A percentile compares a stretch with the other conserved stretches of the same genome.
phyloP scores from a whole-genome alignment of 2,329 filamentous ascomycete genomes.

The Fusarium virguliforme region DNA sequence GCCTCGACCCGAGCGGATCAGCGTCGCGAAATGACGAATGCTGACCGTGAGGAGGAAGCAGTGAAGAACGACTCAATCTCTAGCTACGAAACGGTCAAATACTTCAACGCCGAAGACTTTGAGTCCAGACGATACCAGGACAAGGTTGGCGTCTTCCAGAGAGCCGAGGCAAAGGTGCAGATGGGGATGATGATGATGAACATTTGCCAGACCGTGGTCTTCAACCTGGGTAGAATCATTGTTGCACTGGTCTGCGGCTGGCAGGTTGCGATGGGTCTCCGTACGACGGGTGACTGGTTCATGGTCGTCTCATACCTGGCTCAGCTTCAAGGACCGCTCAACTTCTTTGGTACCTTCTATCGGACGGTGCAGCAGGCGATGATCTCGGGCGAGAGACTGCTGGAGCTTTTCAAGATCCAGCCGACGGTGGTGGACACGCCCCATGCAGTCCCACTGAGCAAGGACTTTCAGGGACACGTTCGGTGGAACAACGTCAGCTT shows the following conservation, averaged over 20 bases:
- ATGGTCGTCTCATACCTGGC: constrained; percentile 82
- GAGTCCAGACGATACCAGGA: constrained; percentile 82
- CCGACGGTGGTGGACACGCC: constrained; percentile 89
- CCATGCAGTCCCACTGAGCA: constrained; percentile 71
- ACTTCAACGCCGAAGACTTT: constrained; percentile 88
- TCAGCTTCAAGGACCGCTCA: constrained; percentile 84
- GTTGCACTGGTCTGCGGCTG: constrained; percentile 83
- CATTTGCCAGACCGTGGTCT: constrained; percentile 84
- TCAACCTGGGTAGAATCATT: constrained; percentile 82
- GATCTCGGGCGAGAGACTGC: constrained; percentile 95
- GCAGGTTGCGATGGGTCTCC: constrained; percentile 79
- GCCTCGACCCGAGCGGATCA: constrained; percentile 93
- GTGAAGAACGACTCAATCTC: constrained; percentile 99
- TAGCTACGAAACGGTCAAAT: constrained; percentile 96
- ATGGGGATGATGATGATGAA: constrained; percentile 86
- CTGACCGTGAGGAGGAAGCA: constrained; percentile 93
- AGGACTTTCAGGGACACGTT: constrained; percentile 84
- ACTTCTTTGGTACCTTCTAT: constrained; percentile 96
- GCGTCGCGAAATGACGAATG: constrained; percentile 93
- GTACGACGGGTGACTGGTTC: constrained; percentile 80
- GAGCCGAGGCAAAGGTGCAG: constrained; percentile 82
- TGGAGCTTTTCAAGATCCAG: constrained; percentile 96
- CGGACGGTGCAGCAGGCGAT: constrained; percentile 95
- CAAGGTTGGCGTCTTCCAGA: constrained; percentile 80
- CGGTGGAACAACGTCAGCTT: constrained; percentile 92